A percentile compares a stretch with the other conserved stretches of the same genome.
Conservation (phyloP, 352 stramenopile genomes). For the Peronospora destructor region DNA sequence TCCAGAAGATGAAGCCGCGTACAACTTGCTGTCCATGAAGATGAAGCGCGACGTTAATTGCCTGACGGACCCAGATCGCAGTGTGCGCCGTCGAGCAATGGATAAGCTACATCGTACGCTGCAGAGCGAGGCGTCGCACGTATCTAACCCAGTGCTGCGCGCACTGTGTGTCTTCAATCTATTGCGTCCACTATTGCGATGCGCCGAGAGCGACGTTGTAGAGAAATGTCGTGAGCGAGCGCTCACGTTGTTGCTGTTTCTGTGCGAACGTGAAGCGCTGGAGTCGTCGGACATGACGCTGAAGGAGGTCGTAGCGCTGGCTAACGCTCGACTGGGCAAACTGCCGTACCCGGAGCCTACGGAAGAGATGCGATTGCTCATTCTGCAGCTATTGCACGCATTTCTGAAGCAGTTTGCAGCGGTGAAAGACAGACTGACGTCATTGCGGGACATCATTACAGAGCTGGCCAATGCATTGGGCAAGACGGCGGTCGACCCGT, state of each 20-base stretch:
- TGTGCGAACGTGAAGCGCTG: slow-evolving; percentile 44
- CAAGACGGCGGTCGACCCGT: slow-evolving; percentile 66
- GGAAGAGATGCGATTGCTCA: slow-evolving; percentile 71
- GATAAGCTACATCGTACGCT: slow-evolving; percentile 64
- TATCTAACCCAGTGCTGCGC: slow-evolving; percentile 32
- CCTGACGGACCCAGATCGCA: slow-evolving; percentile 58
- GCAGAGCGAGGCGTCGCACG: slow-evolving; percentile 35
- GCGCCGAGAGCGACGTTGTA: slow-evolving; percentile 42
- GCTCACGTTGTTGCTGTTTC: slow-evolving; percentile 48
- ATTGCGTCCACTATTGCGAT: slow-evolving; percentile 43
- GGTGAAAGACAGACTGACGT: slow-evolving; percentile 11
- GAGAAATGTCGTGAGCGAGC: slow-evolving; percentile 78
- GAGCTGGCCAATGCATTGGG: slow-evolving; percentile 64
- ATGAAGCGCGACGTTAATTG: slow-evolving; percentile 83
- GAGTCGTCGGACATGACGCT: slow-evolving; percentile 35
- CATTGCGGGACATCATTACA: slow-evolving; percentile 51
- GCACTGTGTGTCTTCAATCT: slow-evolving; percentile 40
- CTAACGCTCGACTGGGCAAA: slow-evolving; percentile 55
- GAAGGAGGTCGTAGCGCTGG: slow-evolving; percentile 43
- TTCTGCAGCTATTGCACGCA: slow-evolving; percentile 49
- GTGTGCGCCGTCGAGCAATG: slow-evolving; percentile 56
- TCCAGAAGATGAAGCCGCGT: slow-evolving; percentile 42
- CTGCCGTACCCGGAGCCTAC: slow-evolving; percentile 70
- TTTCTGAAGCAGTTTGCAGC: slow-evolving; percentile 51
- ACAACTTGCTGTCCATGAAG: slow-evolving; percentile 65